These are phyloP conservation scores for Helichrysum umbraculigerum DNA, from an alignment of 129 eudicot genomes.

Conservation along the genomic window DNA sequence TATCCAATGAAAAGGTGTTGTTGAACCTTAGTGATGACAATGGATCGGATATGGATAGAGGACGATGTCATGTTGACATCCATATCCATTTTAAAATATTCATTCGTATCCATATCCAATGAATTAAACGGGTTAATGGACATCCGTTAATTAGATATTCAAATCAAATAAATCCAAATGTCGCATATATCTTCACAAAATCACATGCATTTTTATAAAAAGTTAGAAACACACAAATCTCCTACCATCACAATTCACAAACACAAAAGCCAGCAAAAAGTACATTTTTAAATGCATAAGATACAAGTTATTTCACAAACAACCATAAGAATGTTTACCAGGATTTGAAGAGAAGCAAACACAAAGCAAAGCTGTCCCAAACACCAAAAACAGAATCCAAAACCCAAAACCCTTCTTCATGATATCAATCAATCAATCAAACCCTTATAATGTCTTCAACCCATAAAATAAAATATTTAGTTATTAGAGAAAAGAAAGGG, in stretches of 20 bases:
- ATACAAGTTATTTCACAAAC: not conserved
- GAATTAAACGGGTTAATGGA: too few species aligned
- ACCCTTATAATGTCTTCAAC: slow-evolving; percentile 5
- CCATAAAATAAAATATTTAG: not conserved
- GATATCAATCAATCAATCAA: slow-evolving; percentile 16
- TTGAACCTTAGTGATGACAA: too few species aligned
- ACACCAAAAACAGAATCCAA: slow-evolving; percentile 48
- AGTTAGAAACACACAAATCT: not conserved
- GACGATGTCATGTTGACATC: too few species aligned
- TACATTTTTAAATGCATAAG: not conserved
- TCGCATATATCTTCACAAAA: too few species aligned
- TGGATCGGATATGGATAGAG: too few species aligned
- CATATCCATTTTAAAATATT: too few species aligned
- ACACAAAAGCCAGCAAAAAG: slow-evolving; percentile 1
- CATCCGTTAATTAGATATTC: too few species aligned
- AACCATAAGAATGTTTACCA: slow-evolving; percentile 20
- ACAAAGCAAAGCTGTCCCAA: slow-evolving; percentile 48
- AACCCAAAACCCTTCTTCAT: slow-evolving; percentile 60
- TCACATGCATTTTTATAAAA: slow-evolving; percentile 13
- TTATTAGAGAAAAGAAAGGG: slow-evolving; percentile 12
- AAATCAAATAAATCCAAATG: too few species aligned
- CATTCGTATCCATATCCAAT: too few species aligned
- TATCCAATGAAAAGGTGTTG: too few species aligned
- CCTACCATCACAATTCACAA: not conserved
- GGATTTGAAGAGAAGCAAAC: slow-evolving; percentile 25